A percentile compares a stretch with the other conserved stretches of the same genome.
These are phyloP conservation scores for Teratosphaeria zuluensis DNA, from an alignment of 2,329 filamentous ascomycete species.

Conservation along the genomic window DNA sequence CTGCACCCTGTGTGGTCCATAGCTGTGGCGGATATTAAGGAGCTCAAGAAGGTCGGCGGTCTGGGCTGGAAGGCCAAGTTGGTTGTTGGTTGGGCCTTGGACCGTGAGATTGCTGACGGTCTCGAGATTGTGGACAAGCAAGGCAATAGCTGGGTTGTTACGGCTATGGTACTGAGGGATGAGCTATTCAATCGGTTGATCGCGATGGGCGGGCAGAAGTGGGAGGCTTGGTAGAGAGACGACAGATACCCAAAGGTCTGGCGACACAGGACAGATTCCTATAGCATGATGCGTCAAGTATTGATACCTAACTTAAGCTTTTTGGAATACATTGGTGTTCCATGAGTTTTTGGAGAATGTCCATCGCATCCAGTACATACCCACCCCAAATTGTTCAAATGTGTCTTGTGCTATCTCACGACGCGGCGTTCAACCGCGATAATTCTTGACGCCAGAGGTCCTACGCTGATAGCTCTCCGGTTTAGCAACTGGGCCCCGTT, in stretches of 20 bases:
- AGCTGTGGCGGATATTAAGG: constrained; percentile 58
- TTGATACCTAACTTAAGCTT: background rate
- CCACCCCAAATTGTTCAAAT: too few species aligned
- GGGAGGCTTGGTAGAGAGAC: constrained; percentile 57
- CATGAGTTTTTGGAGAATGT: too few species aligned
- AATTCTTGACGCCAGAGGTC: too few species aligned
- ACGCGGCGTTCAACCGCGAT: too few species aligned
- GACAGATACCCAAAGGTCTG: background rate
- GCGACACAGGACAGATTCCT: background rate
- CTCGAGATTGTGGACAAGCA: constrained; percentile 54
- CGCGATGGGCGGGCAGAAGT: constrained; percentile 71
- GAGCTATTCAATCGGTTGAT: constrained; percentile 72
- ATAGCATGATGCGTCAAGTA: background rate
- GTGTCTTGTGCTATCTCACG: too few species aligned
- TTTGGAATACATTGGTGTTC: background rate
- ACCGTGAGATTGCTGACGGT: constrained; percentile 65
- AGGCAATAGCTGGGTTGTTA: constrained; percentile 52
- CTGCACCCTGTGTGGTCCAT: constrained; percentile 57
- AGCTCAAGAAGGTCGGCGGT: constrained; percentile 71
- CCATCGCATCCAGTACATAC: too few species aligned
- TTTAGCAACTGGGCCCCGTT: too few species aligned
- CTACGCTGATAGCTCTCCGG: too few species aligned
- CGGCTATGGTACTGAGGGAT: constrained; percentile 61
- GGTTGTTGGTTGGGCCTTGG: constrained; percentile 69
- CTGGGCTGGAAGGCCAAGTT: constrained; percentile 79